Conservation (phyloP, 768 basidiomycete genomes). For the Rhodotorula toruloides region DNA sequence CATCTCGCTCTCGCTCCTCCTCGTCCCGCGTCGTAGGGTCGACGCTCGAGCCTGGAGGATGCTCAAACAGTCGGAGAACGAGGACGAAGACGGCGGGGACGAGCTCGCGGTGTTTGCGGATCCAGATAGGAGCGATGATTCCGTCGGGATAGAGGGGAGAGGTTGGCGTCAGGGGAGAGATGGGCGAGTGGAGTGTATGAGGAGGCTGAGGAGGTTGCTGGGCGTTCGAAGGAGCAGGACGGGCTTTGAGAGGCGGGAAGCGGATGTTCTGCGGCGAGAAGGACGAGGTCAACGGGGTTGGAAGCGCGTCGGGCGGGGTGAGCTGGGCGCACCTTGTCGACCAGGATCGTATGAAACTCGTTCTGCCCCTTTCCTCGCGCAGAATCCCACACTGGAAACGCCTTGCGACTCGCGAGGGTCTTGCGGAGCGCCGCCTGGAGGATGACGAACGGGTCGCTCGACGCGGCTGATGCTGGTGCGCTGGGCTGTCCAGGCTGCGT, state of each 20-base stretch:
- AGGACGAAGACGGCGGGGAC: conserved; percentile 90
- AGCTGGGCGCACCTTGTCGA: conserved; percentile 60
- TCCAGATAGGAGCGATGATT: conserved; percentile 94
- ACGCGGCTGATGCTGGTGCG: conserved; percentile 15
- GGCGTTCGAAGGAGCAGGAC: conserved; percentile 44
- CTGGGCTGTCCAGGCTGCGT: neutral
- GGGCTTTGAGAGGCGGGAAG: conserved; percentile 80
- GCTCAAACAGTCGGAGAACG: conserved; percentile 76
- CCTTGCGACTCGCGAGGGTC: conserved; percentile 52
- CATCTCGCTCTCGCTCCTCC: conserved; percentile 68
- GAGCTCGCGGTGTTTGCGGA: conserved; percentile 87
- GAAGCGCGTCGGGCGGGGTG: neutral
- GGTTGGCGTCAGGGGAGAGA: conserved; percentile 82
- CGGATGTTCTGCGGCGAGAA: conserved; percentile 55
- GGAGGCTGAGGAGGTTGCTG: conserved; percentile 43
- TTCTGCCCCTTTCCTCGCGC: conserved; percentile 36
- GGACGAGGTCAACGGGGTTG: neutral
- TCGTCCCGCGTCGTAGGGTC: conserved; percentile 50
- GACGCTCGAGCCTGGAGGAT: conserved; percentile 46
- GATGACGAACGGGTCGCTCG: conserved; percentile 52
- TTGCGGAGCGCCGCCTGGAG: conserved; percentile 64
- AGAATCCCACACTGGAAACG: conserved; percentile 45
- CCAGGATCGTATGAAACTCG: conserved; percentile 73
- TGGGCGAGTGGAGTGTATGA: conserved; percentile 64
- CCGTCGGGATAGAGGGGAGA: conserved; percentile 94